Percentiles rank a stretch among this genome's conserved stretches.
Conservation (phyloP, 202 grass and related monocot species). For the Cymbopogon flexuosus region DNA sequence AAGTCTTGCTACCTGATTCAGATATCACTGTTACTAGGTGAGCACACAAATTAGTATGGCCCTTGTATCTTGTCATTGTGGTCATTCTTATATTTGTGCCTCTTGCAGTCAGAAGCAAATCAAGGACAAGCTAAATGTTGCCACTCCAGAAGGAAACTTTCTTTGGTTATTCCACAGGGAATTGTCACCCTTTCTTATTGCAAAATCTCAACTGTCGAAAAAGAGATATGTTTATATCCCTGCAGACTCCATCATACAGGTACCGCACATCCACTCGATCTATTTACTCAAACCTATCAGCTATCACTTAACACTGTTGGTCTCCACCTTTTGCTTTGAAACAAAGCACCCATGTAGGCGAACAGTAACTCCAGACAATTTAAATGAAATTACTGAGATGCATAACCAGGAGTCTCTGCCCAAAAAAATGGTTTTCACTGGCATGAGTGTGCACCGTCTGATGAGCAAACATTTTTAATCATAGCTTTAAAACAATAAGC, state of each 20-base stretch:
- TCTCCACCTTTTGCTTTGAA: not conserved
- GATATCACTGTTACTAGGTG: constrained; percentile 73
- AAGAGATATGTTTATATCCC: constrained; percentile 68
- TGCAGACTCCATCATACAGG: constrained; percentile 62
- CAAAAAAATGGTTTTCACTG: not conserved
- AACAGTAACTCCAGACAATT: not conserved
- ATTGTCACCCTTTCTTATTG: constrained; percentile 63
- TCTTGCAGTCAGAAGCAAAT: constrained; percentile 60
- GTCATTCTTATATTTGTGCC: constrained; percentile 19
- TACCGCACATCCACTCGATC: constrained; percentile 31
- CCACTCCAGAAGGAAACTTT: constrained; percentile 55
- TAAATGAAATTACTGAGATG: not conserved
- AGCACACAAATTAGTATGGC: constrained; percentile 21
- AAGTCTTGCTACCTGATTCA: constrained; percentile 59
- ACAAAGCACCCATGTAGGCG: not conserved
- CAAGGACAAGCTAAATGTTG: constrained; percentile 62
- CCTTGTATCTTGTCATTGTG: constrained; percentile 5
- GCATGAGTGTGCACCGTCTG: not conserved
- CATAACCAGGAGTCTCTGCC: not conserved
- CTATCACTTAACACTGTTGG: not conserved
- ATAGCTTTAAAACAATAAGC: not conserved
- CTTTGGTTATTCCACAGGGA: constrained; percentile 44
- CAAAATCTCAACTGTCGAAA: constrained; percentile 36
- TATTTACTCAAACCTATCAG: constrained; percentile 3
- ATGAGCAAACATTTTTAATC: not conserved